Percentiles rank a stretch among this genome's conserved stretches.
These are phyloP conservation scores for Phialophora macrospora DNA, from an alignment of 2,329 filamentous ascomycete genomes.

Conservation along the genomic window DNA sequence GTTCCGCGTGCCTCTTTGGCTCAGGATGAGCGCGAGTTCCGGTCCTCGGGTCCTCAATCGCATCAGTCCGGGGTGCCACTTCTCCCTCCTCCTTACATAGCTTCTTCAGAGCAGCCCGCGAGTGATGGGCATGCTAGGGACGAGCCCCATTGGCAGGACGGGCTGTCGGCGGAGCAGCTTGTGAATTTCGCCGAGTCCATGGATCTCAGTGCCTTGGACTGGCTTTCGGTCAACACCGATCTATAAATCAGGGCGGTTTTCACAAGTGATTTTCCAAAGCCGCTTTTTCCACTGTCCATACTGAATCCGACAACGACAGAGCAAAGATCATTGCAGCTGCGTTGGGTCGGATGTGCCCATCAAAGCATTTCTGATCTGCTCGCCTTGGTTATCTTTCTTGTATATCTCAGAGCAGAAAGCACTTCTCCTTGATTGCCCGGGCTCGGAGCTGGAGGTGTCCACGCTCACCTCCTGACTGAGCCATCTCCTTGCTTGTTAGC, in stretches of 20 bases:
- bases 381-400: too few species aligned
- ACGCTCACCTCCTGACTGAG: too few species aligned
- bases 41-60: not conserved
- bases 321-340: too few species aligned
- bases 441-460: not conserved
- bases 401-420: too few species aligned
- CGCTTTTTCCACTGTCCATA: too few species aligned
- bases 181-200: conserved; percentile 36
- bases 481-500: too few species aligned
- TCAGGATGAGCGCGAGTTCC: not conserved
- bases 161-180: conserved; percentile 33
- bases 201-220: conserved; percentile 32
- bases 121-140: conserved; percentile 23
- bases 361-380: too few species aligned
- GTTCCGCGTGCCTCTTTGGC: not conserved
- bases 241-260: not conserved
- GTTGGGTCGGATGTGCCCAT: too few species aligned
- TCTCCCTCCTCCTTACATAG: conserved; percentile 17
- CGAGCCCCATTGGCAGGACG: conserved; percentile 30
- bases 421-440: not conserved
- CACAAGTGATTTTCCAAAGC: not conserved
- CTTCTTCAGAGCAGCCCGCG: conserved; percentile 12
- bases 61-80: not conserved
- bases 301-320: too few species aligned
- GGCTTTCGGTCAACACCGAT: conserved; percentile 22